Evolutionary conservation across 495 filamentous ascomycete genomes (phyloP), one percentile per base, ranked within the genome.

Genomic region (Glarea lozoyensis): DNA sequence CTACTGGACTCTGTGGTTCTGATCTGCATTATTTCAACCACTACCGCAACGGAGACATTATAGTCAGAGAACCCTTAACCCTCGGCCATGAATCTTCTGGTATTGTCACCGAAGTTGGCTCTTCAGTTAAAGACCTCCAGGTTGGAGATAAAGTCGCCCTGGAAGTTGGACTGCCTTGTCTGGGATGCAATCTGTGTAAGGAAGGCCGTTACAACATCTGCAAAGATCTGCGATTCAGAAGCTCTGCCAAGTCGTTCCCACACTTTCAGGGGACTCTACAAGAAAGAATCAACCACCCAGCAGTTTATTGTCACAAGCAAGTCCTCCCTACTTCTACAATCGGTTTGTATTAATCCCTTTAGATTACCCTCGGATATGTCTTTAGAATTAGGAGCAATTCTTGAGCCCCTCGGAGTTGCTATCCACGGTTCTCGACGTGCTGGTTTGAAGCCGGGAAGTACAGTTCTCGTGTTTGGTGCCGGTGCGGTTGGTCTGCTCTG

Each of bases 151-250:
- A 75, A 19, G 84, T 92, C n/a, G 84, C 83, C 0, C 66, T 92
- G 13, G 86, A 92, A 65, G 82, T 87, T 53, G 84, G 84, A n/a
- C 61, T 86, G 7, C 84, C 85, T n/a, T 93, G 86, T 55, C 71
- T 70, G 19, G 51, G 66, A 33, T 93, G 86, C 58, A 65, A 70
- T 6, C 62, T 81, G 17, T 93, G 86, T 59, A 50, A 52, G 15
- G 66, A 68, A 33, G 82, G 82, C 19, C 70, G 86, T 39, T 92
- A 93, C 60, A 94, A 93, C 60, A 84, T 94, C 64, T 94, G 87
- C 69, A 67, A 70, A n/a, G 60, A 64, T 9, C 81, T 94, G 76
- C 68, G 66, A 37, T 94, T 94, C 63, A 69, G 85, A 35, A 82
- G 78, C 55, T 85, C 79, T 35, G 87, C 86, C 12, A 89, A 88